Evolutionary conservation across 1,139 yeast species (phyloP).

Genomic region (Yamadazyma dushanensis): DNA sequence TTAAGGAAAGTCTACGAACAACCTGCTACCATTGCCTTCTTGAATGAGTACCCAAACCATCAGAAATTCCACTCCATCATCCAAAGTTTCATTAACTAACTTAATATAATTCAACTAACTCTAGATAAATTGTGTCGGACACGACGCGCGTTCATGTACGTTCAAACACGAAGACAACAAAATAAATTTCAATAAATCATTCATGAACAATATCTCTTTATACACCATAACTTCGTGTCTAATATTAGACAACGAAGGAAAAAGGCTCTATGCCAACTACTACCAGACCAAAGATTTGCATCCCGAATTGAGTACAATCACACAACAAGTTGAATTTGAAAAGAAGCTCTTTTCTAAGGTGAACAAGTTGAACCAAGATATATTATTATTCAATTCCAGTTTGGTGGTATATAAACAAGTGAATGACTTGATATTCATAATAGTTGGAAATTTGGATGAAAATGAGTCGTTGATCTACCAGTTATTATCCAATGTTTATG

Average conservation of each 20-base stretch:
- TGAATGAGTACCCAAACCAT: constrained; percentile 34
- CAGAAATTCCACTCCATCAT: constrained; percentile 35
- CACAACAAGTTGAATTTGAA: constrained; percentile 79
- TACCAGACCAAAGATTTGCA: constrained; percentile 39
- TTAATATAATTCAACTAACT: too few relatives aligned
- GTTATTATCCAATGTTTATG: constrained; percentile 74
- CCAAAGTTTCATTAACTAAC: constrained; percentile 5
- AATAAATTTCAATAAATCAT: neutral
- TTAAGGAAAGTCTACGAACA: constrained; percentile 38
- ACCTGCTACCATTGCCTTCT: constrained; percentile 25
- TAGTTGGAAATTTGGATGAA: constrained; percentile 75
- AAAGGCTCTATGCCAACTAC: constrained; percentile 82
- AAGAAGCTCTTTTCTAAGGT: constrained; percentile 70
- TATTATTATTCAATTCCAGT: constrained; percentile 75
- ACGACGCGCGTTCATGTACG: neutral
- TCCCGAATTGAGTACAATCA: constrained; percentile 38
- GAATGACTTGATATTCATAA: constrained; percentile 69
- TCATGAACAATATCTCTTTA: constrained; percentile 53
- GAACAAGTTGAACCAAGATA: constrained; percentile 76
- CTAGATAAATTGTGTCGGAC: neutral
- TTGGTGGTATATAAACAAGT: constrained; percentile 83
- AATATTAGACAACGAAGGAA: constrained; percentile 80
- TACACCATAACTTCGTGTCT: constrained; percentile 78
- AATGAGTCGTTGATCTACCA: constrained; percentile 83
- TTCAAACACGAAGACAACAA: constrained; percentile 1